Evolutionary conservation across 768 basidiomycete species (phyloP), one percentile per base, ranked within the genome.

Genomic region (Agaricus subrufescens): DNA sequence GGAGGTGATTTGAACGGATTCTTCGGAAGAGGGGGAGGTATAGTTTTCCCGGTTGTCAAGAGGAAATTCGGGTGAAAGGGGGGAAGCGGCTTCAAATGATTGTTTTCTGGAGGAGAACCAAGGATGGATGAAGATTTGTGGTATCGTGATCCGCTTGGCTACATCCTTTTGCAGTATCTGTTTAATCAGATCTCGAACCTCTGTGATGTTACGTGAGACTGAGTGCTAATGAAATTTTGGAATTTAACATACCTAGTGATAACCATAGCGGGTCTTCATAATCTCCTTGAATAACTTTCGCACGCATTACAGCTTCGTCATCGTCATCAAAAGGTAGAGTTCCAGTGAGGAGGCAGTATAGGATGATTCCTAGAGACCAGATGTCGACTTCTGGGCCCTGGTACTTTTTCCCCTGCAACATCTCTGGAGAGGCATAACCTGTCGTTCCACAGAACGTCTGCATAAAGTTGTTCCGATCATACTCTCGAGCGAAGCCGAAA

Each of bases 391-490:
- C 94, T 90, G 89, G 89, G 3, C 97, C 97, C 46, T 88, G 81
- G 65, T 99, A 99, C 70, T 86, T 93, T 72, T 83, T 83, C 1
- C 89, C 89, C 61, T 86, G 79, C 23, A 98, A 70, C 85, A 98
- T 96, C 72, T 97, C 94, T 2, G 94, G 94, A 27, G 91, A 82
- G 4, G 94, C 94, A 69, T 98, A 89, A 12, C 91, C 93, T 1
- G 94, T 96, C 9, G 94, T 97, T 9, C 95, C 94, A 65, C 94
- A 98, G 65, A 89, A 96, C 0, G 94, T 97, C 66, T 97, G 94
- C 81, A 98, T 84, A 30, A 89, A 76, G 2, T 72, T 65, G 2
- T 87, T 87, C 14, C 78, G 75, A 59, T 95, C 90, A 70, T 88
- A 96, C 72, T 96, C 94, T 38, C 94, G 80, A 11, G 94, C 95